These are phyloP conservation scores for Penicillium manginii DNA, from an alignment of 495 filamentous ascomycete species.

Conservation along the genomic window DNA sequence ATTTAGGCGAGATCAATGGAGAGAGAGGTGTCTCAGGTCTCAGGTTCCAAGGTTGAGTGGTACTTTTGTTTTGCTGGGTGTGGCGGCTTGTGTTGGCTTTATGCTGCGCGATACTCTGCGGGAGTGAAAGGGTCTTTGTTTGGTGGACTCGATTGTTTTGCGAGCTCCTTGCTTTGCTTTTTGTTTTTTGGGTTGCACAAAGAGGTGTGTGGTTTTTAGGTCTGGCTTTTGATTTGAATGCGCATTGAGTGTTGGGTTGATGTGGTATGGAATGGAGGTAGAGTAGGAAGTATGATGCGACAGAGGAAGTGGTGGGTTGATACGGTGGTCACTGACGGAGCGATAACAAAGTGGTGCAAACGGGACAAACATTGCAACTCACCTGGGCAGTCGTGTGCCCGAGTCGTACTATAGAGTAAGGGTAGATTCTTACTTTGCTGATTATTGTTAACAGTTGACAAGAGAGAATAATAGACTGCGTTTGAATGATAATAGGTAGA, in stretches of 20 bases:
- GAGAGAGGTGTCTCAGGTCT: too few relatives aligned
- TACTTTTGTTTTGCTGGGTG: neutral
- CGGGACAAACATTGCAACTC: neutral
- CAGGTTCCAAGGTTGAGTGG: conserved; percentile 20
- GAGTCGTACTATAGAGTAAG: too few relatives aligned
- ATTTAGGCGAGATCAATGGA: too few relatives aligned
- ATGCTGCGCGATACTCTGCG: neutral
- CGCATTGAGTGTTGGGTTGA: neutral
- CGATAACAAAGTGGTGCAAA: neutral
- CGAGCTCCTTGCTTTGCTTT: neutral
- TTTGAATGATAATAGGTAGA: neutral
- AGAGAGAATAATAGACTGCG: too few relatives aligned
- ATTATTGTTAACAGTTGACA: too few relatives aligned
- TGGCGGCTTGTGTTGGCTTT: neutral
- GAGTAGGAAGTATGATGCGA: neutral
- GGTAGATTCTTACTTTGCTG: too few relatives aligned
- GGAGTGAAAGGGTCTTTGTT: neutral
- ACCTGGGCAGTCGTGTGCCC: neutral
- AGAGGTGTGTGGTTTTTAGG: neutral
- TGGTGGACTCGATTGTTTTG: neutral
- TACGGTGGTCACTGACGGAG: neutral
- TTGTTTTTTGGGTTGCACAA: conserved; percentile 6
- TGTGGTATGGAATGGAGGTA: neutral
- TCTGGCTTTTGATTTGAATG: neutral
- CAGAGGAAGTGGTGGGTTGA: too few relatives aligned